Percentiles rank a stretch among this genome's conserved stretches.
These are phyloP conservation scores for Monilinia fructicola DNA, from an alignment of 2,329 filamentous ascomycete genomes.

Conservation along the genomic window DNA sequence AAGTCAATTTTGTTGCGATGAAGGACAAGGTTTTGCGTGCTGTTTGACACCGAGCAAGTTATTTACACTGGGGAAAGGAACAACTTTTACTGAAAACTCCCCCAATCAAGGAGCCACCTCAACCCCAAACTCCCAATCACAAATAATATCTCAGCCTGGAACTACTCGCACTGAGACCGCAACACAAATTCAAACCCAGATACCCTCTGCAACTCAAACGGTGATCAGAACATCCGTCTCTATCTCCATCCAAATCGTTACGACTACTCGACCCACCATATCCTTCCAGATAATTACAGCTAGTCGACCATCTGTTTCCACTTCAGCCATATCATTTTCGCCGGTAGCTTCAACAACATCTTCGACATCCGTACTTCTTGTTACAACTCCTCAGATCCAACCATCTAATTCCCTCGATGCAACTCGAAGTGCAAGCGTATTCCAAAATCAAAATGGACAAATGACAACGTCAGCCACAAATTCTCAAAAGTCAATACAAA, in stretches of 20 bases:
- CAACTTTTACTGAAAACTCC: not conserved
- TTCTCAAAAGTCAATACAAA: not conserved
- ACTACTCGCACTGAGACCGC: not conserved
- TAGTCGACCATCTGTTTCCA: not conserved
- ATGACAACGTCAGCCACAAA: not conserved
- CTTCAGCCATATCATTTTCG: not conserved
- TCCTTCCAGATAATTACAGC: not conserved
- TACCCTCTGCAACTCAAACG: not conserved
- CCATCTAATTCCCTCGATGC: not conserved
- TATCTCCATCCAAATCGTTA: constrained; percentile 6
- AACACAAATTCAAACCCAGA: not conserved
- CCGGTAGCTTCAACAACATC: not conserved
- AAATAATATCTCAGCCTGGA: not conserved
- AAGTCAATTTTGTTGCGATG: constrained; percentile 29
- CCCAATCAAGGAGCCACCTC: not conserved
- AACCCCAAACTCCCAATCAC: not conserved
- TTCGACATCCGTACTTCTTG: not conserved
- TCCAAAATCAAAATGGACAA: not conserved
- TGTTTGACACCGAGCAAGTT: constrained; percentile 25
- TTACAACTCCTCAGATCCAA: not conserved
- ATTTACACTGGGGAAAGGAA: constrained; percentile 22
- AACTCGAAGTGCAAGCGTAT: not conserved
- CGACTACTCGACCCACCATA: not conserved
- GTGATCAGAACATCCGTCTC: not conserved
- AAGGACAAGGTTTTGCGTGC: constrained; percentile 26